Base-by-base conservation (phyloP, 768 basidiomycete species). In the Aureoboletus auriporus region DNA sequence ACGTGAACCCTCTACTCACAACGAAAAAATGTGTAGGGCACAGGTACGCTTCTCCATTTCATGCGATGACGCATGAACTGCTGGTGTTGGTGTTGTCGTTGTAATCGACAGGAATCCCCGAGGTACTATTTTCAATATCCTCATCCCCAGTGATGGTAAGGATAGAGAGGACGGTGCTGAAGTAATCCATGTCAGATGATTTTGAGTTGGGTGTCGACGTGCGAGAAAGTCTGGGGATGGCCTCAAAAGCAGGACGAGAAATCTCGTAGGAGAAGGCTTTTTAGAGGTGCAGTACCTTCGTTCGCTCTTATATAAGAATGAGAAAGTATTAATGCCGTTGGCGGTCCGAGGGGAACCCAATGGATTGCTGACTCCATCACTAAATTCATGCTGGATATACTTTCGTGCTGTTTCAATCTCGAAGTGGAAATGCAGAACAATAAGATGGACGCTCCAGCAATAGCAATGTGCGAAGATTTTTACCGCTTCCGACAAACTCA, bases 31-130 rank as follows among this genome's bases (percentile, higher is more conserved):
- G 38, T 14, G 20, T n/a, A 17, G 10, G 52, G 13, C 13, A 29
- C n/a, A 14, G 33, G 16, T 30, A 17, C 30, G 9, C 36, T 17
- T 14, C 16, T 20, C 50, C 35, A n/a, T 1, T 41, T 63, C 47
- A 63, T 51, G 53, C 49, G 33, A 63, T 37, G n/a, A 64, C 49
- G 42, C 62, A 63, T 41, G 47, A 51, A 13, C 9, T 34, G 14
- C 9, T 12, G 45, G 31, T 38, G 10, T 38, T 38, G 35, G 50
- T 50, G n/a, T 29, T 39, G 28, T 29, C 31, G 3, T 47, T n/a
- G 5, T 30, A 41, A 4, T 62, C 53, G 9, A 53, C 52, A 6
- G 60, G 62, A n/a, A 41, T 39, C 13, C 17, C 31, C 16, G 8
- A 33, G 31, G 31, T 13, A 10, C 2, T 8, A 23, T 51, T 12